Percentiles rank a stretch among this genome's conserved stretches.
Evolutionary conservation across 1,139 yeast species (phyloP).

Genomic region (Magnusiomyces clavatus): DNA sequence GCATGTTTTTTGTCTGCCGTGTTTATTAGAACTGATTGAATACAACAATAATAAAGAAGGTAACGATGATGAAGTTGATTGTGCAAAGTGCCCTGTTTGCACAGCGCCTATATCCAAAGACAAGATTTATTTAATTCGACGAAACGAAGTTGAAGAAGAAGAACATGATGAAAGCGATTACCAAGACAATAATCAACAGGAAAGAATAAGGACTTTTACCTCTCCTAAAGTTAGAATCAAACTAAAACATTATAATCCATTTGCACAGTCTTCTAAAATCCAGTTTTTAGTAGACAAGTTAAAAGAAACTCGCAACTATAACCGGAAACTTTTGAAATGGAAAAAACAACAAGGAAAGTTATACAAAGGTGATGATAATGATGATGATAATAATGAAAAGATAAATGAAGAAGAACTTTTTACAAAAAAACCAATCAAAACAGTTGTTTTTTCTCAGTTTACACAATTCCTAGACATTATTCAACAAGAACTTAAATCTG

Average conservation of each 20-base stretch:
- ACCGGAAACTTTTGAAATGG: background rate
- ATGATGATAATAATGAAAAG: background rate
- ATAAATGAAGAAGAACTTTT: background rate
- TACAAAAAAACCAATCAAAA: constrained; percentile 37
- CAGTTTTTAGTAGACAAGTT: constrained; percentile 61
- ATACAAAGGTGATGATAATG: too few species aligned
- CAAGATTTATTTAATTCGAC: constrained; percentile 25
- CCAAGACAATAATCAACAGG: background rate
- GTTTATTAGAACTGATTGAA: constrained; percentile 62
- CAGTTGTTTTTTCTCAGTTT: constrained; percentile 88
- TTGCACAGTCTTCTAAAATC: constrained; percentile 55
- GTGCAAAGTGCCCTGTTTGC: constrained; percentile 33
- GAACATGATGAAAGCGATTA: background rate
- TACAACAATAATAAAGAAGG: too few species aligned
- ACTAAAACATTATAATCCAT: constrained; percentile 11
- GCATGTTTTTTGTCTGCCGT: constrained; percentile 68
- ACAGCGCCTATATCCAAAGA: constrained; percentile 27
- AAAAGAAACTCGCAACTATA: constrained; percentile 31
- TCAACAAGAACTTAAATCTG: constrained; percentile 47
- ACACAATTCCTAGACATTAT: constrained; percentile 75
- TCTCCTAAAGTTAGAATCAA: constrained; percentile 2
- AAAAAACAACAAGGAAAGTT: background rate
- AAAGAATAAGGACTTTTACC: background rate
- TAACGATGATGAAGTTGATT: too few species aligned
- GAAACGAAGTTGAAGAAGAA: background rate